A percentile compares a stretch with the other conserved stretches of the same genome.
Conservation (phyloP, 176 grass and related monocot species). For the Dactylis glomerata region DNA sequence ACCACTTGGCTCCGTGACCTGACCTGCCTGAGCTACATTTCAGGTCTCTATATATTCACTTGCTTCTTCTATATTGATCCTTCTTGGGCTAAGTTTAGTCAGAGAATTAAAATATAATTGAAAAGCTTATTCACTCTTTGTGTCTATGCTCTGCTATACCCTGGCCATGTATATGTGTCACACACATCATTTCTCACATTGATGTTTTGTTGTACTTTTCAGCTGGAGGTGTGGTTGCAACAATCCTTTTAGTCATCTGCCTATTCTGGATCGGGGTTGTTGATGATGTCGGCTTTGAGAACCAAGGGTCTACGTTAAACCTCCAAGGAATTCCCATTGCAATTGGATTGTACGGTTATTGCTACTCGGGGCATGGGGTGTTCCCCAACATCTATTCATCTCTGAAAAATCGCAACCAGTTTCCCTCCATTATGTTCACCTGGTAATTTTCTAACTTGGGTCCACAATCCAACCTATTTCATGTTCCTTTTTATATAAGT, state of each 20-base stretch:
- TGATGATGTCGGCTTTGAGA: constrained; percentile 80
- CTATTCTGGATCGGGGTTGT: constrained; percentile 82
- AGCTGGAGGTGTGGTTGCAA: constrained; percentile 95
- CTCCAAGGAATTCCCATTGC: constrained; percentile 82
- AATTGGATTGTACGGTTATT: constrained; percentile 84
- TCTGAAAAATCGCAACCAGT: constrained; percentile 75
- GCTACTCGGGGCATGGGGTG: constrained; percentile 89
- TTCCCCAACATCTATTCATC: constrained; percentile 99
- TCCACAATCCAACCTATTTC: background rate
- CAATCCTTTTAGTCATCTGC: constrained; percentile 65
- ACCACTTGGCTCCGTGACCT: constrained; percentile 96
- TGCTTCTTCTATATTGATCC: background rate
- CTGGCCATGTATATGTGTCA: background rate
- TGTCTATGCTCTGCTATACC: background rate
- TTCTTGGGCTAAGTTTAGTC: background rate
- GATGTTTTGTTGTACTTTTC: constrained; percentile 33
- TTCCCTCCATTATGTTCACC: constrained; percentile 58
- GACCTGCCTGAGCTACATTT: constrained; percentile 83
- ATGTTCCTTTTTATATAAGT: background rate
- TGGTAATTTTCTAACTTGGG: constrained; percentile 50
- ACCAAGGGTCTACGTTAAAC: constrained; percentile 56
- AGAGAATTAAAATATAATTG: background rate
- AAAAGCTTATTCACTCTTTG: background rate
- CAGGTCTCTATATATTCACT: constrained; percentile 38
- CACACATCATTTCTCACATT: background rate